Conservation (phyloP, 768 basidiomycete species). For the Auriscalpium orientale region DNA sequence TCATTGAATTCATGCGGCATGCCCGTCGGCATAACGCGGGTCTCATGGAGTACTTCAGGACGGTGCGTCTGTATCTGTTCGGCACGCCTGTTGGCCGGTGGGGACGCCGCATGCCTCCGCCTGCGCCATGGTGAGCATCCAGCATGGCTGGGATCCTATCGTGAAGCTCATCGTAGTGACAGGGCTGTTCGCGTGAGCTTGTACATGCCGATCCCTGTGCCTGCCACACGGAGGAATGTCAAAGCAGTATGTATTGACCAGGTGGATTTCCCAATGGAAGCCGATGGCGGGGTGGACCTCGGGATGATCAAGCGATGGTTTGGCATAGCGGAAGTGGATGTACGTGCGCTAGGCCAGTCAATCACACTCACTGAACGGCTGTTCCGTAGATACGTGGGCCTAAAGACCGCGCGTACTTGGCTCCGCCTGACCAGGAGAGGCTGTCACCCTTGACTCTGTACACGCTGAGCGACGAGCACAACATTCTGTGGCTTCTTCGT, state of each 20-base stretch:
- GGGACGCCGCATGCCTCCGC: background rate
- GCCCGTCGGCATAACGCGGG: no score
- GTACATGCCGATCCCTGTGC: no score
- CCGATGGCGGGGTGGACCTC: conserved; percentile 9
- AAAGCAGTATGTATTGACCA: background rate
- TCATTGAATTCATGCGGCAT: no score
- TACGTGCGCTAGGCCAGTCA: background rate
- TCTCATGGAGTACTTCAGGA: background rate
- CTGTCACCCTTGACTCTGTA: background rate
- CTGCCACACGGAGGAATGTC: no score
- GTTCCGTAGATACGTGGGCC: background rate
- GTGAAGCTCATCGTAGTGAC: background rate
- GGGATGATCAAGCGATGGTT: conserved; percentile 10
- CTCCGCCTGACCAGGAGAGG: background rate
- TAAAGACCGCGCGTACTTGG: background rate
- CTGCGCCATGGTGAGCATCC: conserved; percentile 7
- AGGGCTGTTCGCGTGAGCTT: conserved; percentile 12
- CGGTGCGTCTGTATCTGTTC: conserved; percentile 9
- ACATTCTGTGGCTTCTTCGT: conserved; percentile 1
- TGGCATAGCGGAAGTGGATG: conserved; percentile 6
- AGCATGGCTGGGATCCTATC: background rate
- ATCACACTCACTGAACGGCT: background rate
- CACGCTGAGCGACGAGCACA: conserved; percentile 8
- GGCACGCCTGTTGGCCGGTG: conserved; percentile 11
- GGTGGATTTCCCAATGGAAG: conserved; percentile 10